These are phyloP conservation scores for Leccinum pachyderme DNA, from an alignment of 1,284 basidiomycete genomes.

Conservation along the genomic window DNA sequence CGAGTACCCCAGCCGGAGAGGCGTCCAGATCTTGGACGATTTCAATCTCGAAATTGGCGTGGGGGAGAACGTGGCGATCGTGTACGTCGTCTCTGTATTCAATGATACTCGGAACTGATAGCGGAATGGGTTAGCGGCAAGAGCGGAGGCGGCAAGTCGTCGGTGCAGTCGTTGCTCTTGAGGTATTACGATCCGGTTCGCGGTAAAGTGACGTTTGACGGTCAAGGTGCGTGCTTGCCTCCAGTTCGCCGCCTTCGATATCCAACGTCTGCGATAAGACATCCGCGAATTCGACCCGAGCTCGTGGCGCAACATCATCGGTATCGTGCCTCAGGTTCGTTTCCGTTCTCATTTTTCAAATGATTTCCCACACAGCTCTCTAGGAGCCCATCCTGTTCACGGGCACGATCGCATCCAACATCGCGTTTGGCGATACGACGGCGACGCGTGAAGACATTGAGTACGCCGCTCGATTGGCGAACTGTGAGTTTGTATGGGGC, in stretches of 20 bases:
- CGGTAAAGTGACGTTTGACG: slow-evolving; percentile 84
- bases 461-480: slow-evolving; percentile 84
- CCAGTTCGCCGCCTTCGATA: neutral
- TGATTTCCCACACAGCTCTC: neutral
- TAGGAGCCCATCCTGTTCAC: slow-evolving; percentile 78
- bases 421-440: slow-evolving; percentile 79
- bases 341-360: neutral
- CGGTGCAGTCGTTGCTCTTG: slow-evolving; percentile 84
- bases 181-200: slow-evolving; percentile 90
- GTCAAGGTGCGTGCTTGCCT: slow-evolving; percentile 55
- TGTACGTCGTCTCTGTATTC: slow-evolving; percentile 50
- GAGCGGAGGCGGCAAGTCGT: slow-evolving; percentile 91
- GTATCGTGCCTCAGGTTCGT: slow-evolving; percentile 77
- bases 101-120: neutral
- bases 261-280: slow-evolving; percentile 42
- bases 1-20: slow-evolving; percentile 82
- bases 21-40: slow-evolving; percentile 75
- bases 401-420: slow-evolving; percentile 91
- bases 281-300: slow-evolving; percentile 81
- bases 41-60: slow-evolving; percentile 76
- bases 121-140: slow-evolving; percentile 43
- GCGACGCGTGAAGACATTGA: slow-evolving; percentile 85
- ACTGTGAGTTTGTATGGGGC: slow-evolving; percentile 94
- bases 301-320: slow-evolving; percentile 85
- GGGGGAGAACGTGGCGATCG: slow-evolving; percentile 88